Percentiles rank a stretch among this genome's conserved stretches.
phyloP scores from a whole-genome alignment of 169 alveolate genomes.

The Plasmodium coatneyi region DNA sequence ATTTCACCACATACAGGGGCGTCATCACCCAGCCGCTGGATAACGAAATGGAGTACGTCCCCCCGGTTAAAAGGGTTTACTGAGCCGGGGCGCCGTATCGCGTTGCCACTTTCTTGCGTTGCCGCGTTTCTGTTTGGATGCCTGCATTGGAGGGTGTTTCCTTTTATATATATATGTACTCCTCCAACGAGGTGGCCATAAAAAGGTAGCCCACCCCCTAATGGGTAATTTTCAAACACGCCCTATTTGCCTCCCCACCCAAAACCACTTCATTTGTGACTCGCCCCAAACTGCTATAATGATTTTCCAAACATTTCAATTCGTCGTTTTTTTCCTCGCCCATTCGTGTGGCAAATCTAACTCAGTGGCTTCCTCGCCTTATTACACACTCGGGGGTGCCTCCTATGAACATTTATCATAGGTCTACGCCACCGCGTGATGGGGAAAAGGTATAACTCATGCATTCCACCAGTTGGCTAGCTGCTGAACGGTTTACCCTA shows the following conservation, averaged over 20 bases:
- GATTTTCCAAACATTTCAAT: background rate
- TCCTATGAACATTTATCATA: background rate
- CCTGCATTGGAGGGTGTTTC: background rate
- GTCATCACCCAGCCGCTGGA: slow-evolving; percentile 92
- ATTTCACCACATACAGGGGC: slow-evolving; percentile 72
- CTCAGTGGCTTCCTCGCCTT: background rate
- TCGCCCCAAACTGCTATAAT: background rate
- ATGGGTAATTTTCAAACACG: background rate
- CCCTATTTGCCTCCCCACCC: background rate
- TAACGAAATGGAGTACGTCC: slow-evolving; percentile 90
- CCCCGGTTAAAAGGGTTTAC: slow-evolving; percentile 90
- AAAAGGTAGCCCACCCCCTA: background rate
- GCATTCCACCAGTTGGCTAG: background rate
- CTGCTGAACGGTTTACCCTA: background rate
- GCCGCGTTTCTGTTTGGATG: background rate
- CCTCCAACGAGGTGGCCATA: background rate
- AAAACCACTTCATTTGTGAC: background rate
- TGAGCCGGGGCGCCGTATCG: background rate
- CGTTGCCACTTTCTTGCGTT: background rate
- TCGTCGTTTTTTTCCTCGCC: background rate
- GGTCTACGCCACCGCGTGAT: background rate
- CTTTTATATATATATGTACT: background rate
- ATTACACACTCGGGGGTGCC: background rate
- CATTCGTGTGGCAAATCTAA: background rate
- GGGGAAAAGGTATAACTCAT: background rate